Evolutionary conservation across 352 stramenopile species (phyloP), one percentile per base, ranked within the genome.

Genomic region (Achlya hypogyna): DNA sequence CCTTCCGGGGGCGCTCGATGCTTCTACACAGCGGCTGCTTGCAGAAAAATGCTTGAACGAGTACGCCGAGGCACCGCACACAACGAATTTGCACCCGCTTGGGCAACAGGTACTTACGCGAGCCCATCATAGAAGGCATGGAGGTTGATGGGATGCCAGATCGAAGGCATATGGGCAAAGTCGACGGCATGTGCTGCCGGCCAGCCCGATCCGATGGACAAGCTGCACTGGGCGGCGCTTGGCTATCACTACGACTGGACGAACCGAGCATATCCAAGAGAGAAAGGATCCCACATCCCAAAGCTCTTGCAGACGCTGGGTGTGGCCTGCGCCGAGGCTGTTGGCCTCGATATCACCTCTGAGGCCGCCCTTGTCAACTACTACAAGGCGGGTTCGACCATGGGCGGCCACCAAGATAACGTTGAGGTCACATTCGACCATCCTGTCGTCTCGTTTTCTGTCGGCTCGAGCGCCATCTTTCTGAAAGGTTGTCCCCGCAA

Each of bases 201-300:
- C 0, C 64, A 92, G 38, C 75, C 82, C 14, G 51, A 76, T 51
- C 63, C 71, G 45, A 75, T 93, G n/a, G 67, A 70, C 12, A 91
- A 87, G 59, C 74, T 93, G 40, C 80, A 84, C 42, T 93, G 84
- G 84, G 77, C 77, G 12, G 81, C 82, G 5, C 77, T 74, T 1
- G 84, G 84, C 31, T 91, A 82, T 53, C 84, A 93, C 69, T 93
- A 93, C 75, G 78, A 93, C 69, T 93, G 84, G 84, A 91, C 81
- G 1, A 75, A 75, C 28, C 74, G 84, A 51, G 82, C 84, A 67
- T 93, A 93, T 71, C 74, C 81, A 42, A 69, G 72, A 4, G 68
- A 78, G n/a, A 72, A 69, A 52, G 84, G 75, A 62, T 91, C 82
- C 10, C 64, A 71, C 1, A 73, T 91, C 53, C 81, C 84, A 2